These are phyloP conservation scores for Fraxinus baroniana DNA, from an alignment of 305 asterid genomes.

Conservation along the genomic window DNA sequence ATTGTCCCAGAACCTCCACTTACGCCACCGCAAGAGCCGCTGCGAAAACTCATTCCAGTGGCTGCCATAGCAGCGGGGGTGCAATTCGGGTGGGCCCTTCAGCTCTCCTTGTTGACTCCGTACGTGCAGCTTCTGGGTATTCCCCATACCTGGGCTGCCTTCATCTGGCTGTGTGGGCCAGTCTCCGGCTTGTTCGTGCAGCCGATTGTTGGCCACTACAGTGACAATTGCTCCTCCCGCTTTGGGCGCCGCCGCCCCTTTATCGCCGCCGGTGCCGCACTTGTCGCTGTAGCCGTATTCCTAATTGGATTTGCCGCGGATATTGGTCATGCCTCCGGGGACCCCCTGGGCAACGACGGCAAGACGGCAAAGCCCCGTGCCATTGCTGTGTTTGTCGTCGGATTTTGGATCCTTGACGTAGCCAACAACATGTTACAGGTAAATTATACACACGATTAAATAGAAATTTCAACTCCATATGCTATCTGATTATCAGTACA, in stretches of 20 bases:
- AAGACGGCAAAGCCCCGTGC: constrained; percentile 29
- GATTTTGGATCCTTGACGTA: constrained; percentile 50
- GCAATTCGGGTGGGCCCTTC: constrained; percentile 96
- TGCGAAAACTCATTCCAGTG: constrained; percentile 47
- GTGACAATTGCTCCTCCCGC: constrained; percentile 65
- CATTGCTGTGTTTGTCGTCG: constrained; percentile 43
- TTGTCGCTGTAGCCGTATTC: constrained; percentile 65
- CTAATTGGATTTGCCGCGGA: constrained; percentile 91
- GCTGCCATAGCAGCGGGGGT: constrained; percentile 88
- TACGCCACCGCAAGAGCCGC: constrained; percentile 37
- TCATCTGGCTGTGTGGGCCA: constrained; percentile 91
- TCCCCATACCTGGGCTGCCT: constrained; percentile 68
- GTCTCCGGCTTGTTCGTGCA: constrained; percentile 84
- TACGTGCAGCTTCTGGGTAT: constrained; percentile 84
- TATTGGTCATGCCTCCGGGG: constrained; percentile 74
- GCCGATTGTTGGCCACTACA: constrained; percentile 86
- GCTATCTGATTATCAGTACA: neutral
- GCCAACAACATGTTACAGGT: constrained; percentile 60
- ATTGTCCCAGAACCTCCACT: neutral
- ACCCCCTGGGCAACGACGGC: constrained; percentile 33
- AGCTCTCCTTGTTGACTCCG: constrained; percentile 82
- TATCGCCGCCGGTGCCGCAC: constrained; percentile 71
- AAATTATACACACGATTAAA: neutral
- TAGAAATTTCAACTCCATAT: neutral
- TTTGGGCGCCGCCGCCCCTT: constrained; percentile 91